Percentiles rank a stretch among this genome's conserved stretches.
phyloP scores from a whole-genome alignment of 345 rosid species.

The Excoecaria cochinchinensis region DNA sequence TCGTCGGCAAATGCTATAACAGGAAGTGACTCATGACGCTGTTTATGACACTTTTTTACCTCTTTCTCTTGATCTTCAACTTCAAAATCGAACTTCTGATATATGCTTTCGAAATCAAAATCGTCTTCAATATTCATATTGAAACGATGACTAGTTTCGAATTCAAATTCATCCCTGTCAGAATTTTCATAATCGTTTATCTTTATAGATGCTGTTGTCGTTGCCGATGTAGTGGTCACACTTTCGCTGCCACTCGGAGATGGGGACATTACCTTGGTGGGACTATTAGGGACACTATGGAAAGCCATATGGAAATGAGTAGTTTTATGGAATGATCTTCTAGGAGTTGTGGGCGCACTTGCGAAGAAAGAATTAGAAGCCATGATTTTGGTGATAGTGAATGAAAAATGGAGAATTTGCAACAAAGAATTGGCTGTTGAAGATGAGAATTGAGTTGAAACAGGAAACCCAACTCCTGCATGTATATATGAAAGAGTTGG shows the following conservation, averaged over 20 bases:
- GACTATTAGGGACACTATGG: slow-evolving; percentile 34
- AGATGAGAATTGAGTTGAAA: slow-evolving; percentile 2
- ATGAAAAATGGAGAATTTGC: neutral
- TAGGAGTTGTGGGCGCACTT: slow-evolving; percentile 39
- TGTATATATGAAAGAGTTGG: neutral
- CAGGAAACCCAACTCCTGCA: slow-evolving; percentile 11
- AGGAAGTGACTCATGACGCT: slow-evolving; percentile 27
- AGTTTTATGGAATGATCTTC: slow-evolving; percentile 8
- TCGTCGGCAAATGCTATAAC: slow-evolving; percentile 62
- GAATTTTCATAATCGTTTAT: slow-evolving; percentile 12
- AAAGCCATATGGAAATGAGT: slow-evolving; percentile 6
- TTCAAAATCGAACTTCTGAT: too few species aligned
- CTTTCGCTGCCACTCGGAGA: neutral
- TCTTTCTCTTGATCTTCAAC: neutral
- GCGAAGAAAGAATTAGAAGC: slow-evolving; percentile 6
- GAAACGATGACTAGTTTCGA: slow-evolving; percentile 27
- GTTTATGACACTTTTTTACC: neutral
- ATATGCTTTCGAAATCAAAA: neutral
- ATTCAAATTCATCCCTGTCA: slow-evolving; percentile 26
- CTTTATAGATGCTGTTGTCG: slow-evolving; percentile 8
- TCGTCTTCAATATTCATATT: neutral
- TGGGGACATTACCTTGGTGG: neutral
- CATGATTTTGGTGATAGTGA: neutral
- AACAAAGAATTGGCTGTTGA: neutral
- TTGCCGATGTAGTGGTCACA: neutral